phyloP scores from a whole-genome alignment of 345 rosid genomes.

The Physaria fendleri region DNA sequence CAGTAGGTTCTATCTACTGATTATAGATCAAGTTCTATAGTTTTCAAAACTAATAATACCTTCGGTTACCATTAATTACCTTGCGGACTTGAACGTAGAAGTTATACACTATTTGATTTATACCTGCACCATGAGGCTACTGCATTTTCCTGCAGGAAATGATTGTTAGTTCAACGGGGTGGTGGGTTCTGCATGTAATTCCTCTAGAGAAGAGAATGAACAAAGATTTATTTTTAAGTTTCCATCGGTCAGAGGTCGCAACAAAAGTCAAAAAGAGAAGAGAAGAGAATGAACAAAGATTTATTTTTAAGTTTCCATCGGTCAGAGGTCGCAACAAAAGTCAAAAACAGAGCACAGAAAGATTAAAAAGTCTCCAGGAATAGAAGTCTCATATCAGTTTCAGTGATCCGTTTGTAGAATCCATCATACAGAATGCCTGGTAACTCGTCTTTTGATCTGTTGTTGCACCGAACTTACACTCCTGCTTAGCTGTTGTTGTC shows the following conservation, averaged over 20 bases:
- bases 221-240: neutral
- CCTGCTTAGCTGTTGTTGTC: constrained; percentile 22
- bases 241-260: neutral
- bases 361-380: neutral
- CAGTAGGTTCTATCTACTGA: neutral
- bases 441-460: constrained; percentile 22
- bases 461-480: constrained; percentile 26
- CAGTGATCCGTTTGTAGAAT: constrained; percentile 16
- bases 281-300: neutral
- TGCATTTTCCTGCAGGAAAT: neutral
- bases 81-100: neutral
- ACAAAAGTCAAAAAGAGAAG: no score
- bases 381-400: neutral
- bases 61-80: neutral
- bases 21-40: neutral
- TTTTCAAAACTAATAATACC: neutral
- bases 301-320: neutral
- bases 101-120: neutral
- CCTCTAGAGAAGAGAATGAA: neutral
- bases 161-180: neutral
- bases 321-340: neutral
- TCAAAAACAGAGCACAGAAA: neutral
- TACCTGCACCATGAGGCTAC: neutral
- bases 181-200: neutral
- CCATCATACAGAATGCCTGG: constrained; percentile 25